Conservation (phyloP, 179 eudicot genomes). For the Spinacia oleracea region DNA sequence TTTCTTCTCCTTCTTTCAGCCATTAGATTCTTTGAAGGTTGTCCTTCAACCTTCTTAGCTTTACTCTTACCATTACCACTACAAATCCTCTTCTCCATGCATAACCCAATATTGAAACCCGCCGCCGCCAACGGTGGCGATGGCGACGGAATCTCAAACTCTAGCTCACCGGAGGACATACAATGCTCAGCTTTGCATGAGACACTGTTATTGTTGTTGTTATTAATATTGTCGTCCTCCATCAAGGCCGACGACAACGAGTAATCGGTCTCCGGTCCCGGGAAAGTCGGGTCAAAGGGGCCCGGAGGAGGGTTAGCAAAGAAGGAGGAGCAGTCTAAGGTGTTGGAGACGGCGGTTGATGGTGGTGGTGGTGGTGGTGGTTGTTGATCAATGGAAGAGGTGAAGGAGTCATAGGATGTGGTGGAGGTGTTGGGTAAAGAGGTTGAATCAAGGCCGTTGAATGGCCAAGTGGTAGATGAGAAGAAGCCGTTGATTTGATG, state of each 20-base stretch:
- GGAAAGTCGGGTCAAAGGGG: conserved; percentile 16
- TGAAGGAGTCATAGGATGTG: conserved; percentile 28
- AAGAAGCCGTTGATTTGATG: conserved; percentile 37
- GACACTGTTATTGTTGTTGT: neutral
- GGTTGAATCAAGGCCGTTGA: conserved; percentile 33
- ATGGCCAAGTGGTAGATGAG: conserved; percentile 27
- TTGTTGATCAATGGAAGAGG: conserved; percentile 26
- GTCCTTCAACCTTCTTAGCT: conserved; percentile 58
- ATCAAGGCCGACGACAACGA: conserved; percentile 1
- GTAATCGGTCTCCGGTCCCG: conserved; percentile 19
- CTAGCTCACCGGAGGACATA: neutral
- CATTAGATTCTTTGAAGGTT: conserved; percentile 91
- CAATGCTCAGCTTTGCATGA: conserved; percentile 41
- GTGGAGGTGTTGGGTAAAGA: conserved; percentile 14
- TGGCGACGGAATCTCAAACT: conserved; percentile 21
- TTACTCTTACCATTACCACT: conserved; percentile 17
- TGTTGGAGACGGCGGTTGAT: conserved; percentile 2
- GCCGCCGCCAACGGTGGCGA: neutral
- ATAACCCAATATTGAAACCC: conserved; percentile 37
- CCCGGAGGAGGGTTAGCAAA: neutral
- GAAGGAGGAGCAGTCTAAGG: conserved; percentile 33
- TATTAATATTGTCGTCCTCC: neutral
- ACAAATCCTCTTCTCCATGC: conserved; percentile 13
- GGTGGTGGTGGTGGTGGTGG: conserved; percentile 3
- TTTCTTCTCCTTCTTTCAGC: conserved; percentile 89